phyloP scores from a whole-genome alignment of 192 early-diverging fungal genomes.

The Entophlyctis luteolus region DNA sequence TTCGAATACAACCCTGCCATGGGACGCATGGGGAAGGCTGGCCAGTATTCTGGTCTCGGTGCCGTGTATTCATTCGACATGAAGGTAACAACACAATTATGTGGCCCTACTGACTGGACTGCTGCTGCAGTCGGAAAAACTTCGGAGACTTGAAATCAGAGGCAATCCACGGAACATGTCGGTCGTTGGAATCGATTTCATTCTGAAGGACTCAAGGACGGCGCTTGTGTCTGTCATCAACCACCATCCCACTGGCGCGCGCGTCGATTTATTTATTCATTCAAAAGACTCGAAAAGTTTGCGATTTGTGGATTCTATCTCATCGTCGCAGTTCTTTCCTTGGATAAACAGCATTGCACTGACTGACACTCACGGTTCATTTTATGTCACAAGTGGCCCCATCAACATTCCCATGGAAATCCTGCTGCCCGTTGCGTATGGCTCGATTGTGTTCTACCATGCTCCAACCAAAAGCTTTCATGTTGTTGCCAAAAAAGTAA shows the following conservation, averaged over 20 bases:
- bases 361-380: neutral
- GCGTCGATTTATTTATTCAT: slow-evolving; percentile 8
- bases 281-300: neutral
- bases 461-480: neutral
- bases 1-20: slow-evolving; percentile 2
- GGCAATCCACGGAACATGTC: neutral
- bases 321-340: neutral
- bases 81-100: too few relatives aligned
- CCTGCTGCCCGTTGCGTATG: neutral
- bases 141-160: neutral
- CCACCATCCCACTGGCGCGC: slow-evolving; percentile 1
- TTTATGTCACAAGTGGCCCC: slow-evolving; percentile 13
- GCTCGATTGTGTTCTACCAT: slow-evolving; percentile 14
- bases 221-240: slow-evolving; percentile 4
- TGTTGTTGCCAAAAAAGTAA: neutral
- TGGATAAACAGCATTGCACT: neutral
- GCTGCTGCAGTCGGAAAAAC: neutral
- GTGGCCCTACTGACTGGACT: too few relatives aligned
- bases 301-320: neutral
- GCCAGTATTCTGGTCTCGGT: neutral
- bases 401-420: neutral
- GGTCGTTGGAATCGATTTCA: neutral
- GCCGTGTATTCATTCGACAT: slow-evolving; percentile 8
- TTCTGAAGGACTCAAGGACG: neutral
- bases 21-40: neutral